Base-by-base conservation (phyloP, 805 yeast species). In the Wickerhamomyces strasburgensis region DNA sequence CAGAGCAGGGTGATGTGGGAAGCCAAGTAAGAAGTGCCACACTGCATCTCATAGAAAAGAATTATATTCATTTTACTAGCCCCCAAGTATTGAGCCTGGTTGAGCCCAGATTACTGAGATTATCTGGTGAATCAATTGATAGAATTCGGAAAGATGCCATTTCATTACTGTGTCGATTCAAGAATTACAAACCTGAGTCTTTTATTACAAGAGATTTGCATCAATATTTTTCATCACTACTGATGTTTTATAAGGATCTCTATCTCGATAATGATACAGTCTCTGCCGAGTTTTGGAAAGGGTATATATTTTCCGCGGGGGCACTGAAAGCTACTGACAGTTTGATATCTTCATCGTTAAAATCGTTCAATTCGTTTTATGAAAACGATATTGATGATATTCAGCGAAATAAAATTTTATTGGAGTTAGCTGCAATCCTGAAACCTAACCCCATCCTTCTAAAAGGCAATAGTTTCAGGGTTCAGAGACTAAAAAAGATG, bases 1-100 rank as follows among this genome's bases (percentile, higher is more conserved):
- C n/a, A n/a, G 75, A 75, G 19, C 83, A 85, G 51, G 98, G 98
- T 8, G 98, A 89, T 61, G 89, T 88, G n/a, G 98, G 98, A 2
- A 75, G 85, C 32, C 72, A 77, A 48, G 72, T 87, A 1, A 63
- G 98, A 32, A 44, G 54, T 1, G 68, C 80, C 0, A 64, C 80
- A 2, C 54, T 83, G 3, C 26, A 47, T 5, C 49, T 77, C 3
- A 55, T 80, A 1, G 35, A 43, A 0, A 29, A 46, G 1, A 65
- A 70, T 43, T 27, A 49, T 4, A 33, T 34, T 0, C 18, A 19
- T 14, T 50, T 58, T 27, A 31, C 19, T 7, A 15, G 19, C 11
- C 32, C 31, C 27, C 23, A 25, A 11, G 38, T 25, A 8, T 33
- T 54, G n/a, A 27, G 30, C 4, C 36, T 39, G 2, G 45, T 67